Evolutionary conservation across 2,329 filamentous ascomycete species (phyloP), one percentile per base, ranked within the genome.

Genomic region (Dactylellina cionopaga): DNA sequence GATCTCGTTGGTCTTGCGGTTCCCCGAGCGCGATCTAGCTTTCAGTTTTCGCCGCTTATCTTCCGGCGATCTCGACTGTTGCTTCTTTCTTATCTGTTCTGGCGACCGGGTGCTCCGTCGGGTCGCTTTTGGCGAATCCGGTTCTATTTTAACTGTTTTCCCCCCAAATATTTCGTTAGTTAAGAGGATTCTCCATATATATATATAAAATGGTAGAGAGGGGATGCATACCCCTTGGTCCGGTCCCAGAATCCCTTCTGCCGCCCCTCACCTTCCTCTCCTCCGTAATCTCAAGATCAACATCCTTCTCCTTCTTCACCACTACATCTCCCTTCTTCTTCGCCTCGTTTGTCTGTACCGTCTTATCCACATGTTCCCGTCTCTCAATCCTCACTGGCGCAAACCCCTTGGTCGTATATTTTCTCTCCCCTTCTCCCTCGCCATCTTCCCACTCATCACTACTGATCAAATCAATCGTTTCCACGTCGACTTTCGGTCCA

Each of bases 401-500:
- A 11, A 69, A 71, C 24, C 62, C 68, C 17, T 46, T 73, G 19
- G 19, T 39, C 5, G 60, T 49, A 22, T 71, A 54, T 13, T 65
- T 69, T 29, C 69, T 71, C 29, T 75, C 64, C 1, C 27, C 64
- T 2, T 37, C 64, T 24, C 59, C 65, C 15, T 65, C 66, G 15
- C 62, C 69, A 2, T 76, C 71, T 13, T 71, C 74, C 3, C 52
- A 54, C 5, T 72, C 68, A 11, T 62, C 49, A 27, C 64, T 59
- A 22, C 70, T 75, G 29, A 77, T 70, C 35, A 76, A 63, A 22
- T 74, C 75, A 17, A 77, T 77, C 49, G 74, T 74, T 46, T 77
- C 76, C 17, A 77, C 74, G 35, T 77, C 76, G 19, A 77, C 70
- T 43, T 75, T 75, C 7, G 75, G 69, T 6, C 74, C 76, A 5